Evolutionary conservation across 1,284 basidiomycete species (phyloP), one percentile per base, ranked within the genome.

Genomic region (Phellopilus nigrolimitatus): DNA sequence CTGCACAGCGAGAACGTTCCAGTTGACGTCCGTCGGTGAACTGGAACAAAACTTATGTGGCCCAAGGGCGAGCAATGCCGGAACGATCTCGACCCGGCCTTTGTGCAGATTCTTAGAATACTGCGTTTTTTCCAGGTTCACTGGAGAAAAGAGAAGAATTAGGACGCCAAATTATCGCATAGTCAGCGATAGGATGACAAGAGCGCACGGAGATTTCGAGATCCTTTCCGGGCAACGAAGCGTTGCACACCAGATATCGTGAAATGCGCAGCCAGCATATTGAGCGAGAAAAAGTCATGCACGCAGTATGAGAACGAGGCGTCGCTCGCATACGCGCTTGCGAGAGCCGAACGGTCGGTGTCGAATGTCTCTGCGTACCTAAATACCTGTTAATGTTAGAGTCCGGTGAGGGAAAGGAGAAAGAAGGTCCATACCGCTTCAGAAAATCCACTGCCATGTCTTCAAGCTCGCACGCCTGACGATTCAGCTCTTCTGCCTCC

Each of bases 311-410:
- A 55, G 31, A 55, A 51, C 13, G 41, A 15, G 15, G 54, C 54
- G 33, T 51, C 31, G 10, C 12, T 19, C 2, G 37, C 28, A 30
- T 55, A 55, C 15, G 54, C 54, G 13, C 31, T 25, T 4, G 38
- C 24, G 22, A 55, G 45, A 15, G 7, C 19, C n/a, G 24, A 13
- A 21, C 54, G 34, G n/a, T 51, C 25, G 22, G 50, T 43, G 21
- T 55, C 54, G 30, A 55, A 55, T 19, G 50, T 37, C 19, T 34
- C 19, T 2, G 27, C 50, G 38, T 47, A 55, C 13, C 54, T 55
- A n/a, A 3, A 9, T 2, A 7, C 10, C 17, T 2, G 38, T 21
- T 48, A 12, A 19, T 21, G n/a, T 43, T 12, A 25, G 21, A 43
- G 28, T 9, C 10, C 9, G 21, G 17, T 3, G 28, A 21, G 12